A percentile compares a stretch with the other conserved stretches of the same genome.
phyloP scores from a whole-genome alignment of 2,329 filamentous ascomycete species.

The Nemania sp. region DNA sequence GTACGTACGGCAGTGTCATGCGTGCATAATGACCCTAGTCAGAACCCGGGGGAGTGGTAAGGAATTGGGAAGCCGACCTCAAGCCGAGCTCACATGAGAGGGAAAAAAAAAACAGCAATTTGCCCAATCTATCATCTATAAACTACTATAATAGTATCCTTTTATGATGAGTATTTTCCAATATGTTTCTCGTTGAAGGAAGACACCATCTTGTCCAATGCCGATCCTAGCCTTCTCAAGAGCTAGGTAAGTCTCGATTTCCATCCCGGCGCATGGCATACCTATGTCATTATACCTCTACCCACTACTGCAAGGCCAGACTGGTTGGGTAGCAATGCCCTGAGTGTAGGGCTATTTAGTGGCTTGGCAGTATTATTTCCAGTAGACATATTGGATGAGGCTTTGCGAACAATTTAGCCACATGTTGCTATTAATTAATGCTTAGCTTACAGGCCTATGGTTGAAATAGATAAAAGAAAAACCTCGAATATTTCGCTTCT shows the following conservation, averaged over 20 bases:
- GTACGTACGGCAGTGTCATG: not conserved
- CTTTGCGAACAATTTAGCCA: not conserved
- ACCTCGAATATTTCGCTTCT: no score
- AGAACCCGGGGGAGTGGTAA: conserved; percentile 3
- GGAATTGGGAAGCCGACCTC: not conserved
- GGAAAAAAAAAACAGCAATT: not conserved
- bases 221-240: not conserved
- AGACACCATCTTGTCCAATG: not conserved
- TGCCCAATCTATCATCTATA: not conserved
- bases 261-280: not conserved
- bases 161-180: not conserved
- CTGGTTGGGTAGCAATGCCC: not conserved
- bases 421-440: no score
- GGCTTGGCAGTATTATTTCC: not conserved
- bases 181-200: not conserved
- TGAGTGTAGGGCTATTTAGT: not conserved
- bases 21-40: not conserved
- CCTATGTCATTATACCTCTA: not conserved
- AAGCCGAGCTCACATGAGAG: not conserved
- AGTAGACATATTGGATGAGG: not conserved
- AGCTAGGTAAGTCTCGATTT: not conserved
- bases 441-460: no score
- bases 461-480: no score
- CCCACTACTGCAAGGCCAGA: not conserved
- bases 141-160: not conserved